Evolutionary conservation across 148 eudicot species (phyloP), one percentile per base, ranked within the genome.

Genomic region (Chenopodium album): DNA sequence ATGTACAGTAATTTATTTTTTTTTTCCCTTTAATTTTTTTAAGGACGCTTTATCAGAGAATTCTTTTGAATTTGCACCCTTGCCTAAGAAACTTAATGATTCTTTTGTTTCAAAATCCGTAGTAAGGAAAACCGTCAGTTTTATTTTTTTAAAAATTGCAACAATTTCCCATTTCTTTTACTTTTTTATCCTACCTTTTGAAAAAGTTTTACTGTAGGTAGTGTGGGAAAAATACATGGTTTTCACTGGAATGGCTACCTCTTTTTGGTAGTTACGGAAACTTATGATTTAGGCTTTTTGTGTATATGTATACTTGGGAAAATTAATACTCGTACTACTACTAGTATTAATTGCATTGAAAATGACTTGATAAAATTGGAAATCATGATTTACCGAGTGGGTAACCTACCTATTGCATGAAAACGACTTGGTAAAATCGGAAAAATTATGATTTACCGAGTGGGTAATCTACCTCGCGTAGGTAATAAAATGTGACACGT

Each of bases 201-300:
- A 28, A 17, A 37, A 29, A 26, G 7, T 19, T 31, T 17, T 48
- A 59, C 12, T 2, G n/a, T 71, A 32, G 68, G 76, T 9, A 12
- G 32, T 56, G 14, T 73, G 60, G 77, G 69, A 44, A 62, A 60
- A 20, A 60, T 59, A 23, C 31, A 44, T 23, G 47, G 65, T 76
- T 75, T 37, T 80, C 83, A 80, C 69, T 68, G 67, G 63, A 68
- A 31, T 47, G 37, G 80, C 23, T 67, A 76, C 37, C 64, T 13
- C 54, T 75, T 44, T 41, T 70, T 34, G 48, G 28, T 76, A 76
- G 70, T 60, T 31, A 20, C 20, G 14, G 65, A 79, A 80, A 70
- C 73, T 84, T 84, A 78, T 84, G 64, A 22, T 34, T n/a, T 84
- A 70, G 77, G 80, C 60, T 69, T 80, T 80, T 80, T 60, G 79